These are phyloP conservation scores for Haplosporangium sp. DNA, from an alignment of 371 early-diverging fungal species.

Conservation along the genomic window DNA sequence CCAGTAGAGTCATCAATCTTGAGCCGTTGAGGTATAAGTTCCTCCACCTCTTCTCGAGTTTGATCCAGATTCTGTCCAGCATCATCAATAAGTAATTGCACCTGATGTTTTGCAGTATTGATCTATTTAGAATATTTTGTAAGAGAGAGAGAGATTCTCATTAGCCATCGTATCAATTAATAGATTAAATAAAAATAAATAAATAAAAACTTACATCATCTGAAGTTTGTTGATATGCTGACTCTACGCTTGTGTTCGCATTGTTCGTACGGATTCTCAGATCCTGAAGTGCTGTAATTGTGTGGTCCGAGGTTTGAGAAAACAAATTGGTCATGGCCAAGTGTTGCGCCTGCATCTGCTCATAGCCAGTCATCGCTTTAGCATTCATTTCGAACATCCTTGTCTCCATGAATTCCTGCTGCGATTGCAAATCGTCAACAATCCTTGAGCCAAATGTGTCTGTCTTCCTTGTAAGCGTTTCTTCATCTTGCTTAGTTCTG, in stretches of 20 bases:
- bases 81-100: slow-evolving; percentile 17
- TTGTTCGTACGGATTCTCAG: slow-evolving; percentile 12
- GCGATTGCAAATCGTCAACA: slow-evolving; percentile 17
- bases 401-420: slow-evolving; percentile 24
- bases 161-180: not conserved
- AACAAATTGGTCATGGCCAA: slow-evolving; percentile 14
- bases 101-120: slow-evolving; percentile 5
- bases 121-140: slow-evolving; percentile 4
- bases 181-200: not conserved
- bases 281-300: slow-evolving; percentile 25
- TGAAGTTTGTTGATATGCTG: slow-evolving; percentile 10
- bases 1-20: slow-evolving; percentile 46
- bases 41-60: slow-evolving; percentile 24
- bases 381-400: slow-evolving; percentile 17
- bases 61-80: slow-evolving; percentile 16
- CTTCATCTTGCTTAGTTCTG: slow-evolving; percentile 3
- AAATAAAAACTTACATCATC: slow-evolving; percentile 17
- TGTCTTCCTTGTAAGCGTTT: slow-evolving; percentile 3
- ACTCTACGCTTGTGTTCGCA: slow-evolving; percentile 2
- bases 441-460: slow-evolving; percentile 8
- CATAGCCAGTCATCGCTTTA: slow-evolving; percentile 16
- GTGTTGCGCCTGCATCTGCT: slow-evolving; percentile 17
- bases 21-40: slow-evolving; percentile 27
- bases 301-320: slow-evolving; percentile 18
- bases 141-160: not conserved